Conservation (phyloP, 441 rosid genomes). For the Cnidoscolus chayamansa region DNA sequence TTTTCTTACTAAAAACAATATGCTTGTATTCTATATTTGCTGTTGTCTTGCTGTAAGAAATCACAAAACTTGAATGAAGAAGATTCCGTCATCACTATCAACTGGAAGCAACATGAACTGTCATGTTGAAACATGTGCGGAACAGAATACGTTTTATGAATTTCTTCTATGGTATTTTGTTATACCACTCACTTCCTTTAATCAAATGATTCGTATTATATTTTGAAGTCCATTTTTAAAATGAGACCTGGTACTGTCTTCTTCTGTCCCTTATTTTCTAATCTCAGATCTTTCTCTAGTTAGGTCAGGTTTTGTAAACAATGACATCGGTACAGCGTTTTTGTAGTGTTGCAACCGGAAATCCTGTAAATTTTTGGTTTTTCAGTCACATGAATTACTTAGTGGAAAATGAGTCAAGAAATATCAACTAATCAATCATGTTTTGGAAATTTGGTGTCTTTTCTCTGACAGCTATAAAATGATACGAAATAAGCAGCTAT, state of each 20-base stretch:
- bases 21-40: not conserved
- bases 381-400: not conserved
- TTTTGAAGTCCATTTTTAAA: not conserved
- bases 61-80: conserved; percentile 57
- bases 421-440: conserved; percentile 15
- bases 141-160: conserved; percentile 6
- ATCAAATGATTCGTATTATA: not conserved
- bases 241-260: not conserved
- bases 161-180: not conserved
- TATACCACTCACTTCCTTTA: not conserved
- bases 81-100: conserved; percentile 28
- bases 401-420: not conserved
- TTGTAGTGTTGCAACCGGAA: conserved; percentile 7
- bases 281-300: not conserved
- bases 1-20: not conserved
- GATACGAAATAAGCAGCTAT: not conserved
- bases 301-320: conserved; percentile 8
- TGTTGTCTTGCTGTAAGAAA: not conserved
- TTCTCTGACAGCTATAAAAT: conserved; percentile 13
- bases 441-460: conserved; percentile 15
- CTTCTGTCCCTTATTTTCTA: too few species aligned
- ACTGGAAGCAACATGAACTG: conserved; percentile 20
- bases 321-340: not conserved
- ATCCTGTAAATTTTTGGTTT: not conserved
- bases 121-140: conserved; percentile 7